phyloP scores from a whole-genome alignment of 371 early-diverging fungal species.

The Dichotomocladium elegans region DNA sequence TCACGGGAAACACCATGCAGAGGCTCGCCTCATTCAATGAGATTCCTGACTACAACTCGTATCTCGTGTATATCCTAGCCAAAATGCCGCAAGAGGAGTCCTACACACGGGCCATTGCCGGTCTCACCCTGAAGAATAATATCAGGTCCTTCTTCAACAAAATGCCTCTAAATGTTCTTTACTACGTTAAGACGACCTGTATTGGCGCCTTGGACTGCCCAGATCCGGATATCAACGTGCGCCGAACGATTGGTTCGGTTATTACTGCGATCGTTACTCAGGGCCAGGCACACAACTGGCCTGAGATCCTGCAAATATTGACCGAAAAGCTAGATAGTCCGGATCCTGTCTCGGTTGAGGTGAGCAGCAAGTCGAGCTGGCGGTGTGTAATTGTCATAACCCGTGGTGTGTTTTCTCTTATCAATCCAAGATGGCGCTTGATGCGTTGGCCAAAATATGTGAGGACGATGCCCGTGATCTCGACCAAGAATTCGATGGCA shows the following conservation, averaged over 20 bases:
- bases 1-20: no score
- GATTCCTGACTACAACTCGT: constrained; percentile 84
- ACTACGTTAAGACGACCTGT: constrained; percentile 67
- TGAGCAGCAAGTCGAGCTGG: no score
- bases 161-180: constrained; percentile 58
- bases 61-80: constrained; percentile 80
- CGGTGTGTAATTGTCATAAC: not conserved
- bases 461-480: constrained; percentile 83
- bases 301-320: constrained; percentile 68
- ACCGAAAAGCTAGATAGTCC: constrained; percentile 62
- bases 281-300: constrained; percentile 72
- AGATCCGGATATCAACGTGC: constrained; percentile 63
- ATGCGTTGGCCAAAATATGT: constrained; percentile 85
- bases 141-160: constrained; percentile 53
- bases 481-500: constrained; percentile 64
- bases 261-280: constrained; percentile 82
- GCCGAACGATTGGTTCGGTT: constrained; percentile 58
- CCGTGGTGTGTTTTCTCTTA: not conserved
- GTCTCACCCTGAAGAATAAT: constrained; percentile 84
- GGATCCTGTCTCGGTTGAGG: constrained; percentile 71
- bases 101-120: constrained; percentile 77
- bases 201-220: constrained; percentile 55
- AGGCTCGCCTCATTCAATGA: constrained; percentile 73
- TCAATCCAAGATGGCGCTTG: constrained; percentile 84
- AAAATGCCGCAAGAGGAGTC: constrained; percentile 52